Evolutionary conservation across 2,329 filamentous ascomycete genomes (phyloP).

Genomic region (Arthrobotrys megalospora): DNA sequence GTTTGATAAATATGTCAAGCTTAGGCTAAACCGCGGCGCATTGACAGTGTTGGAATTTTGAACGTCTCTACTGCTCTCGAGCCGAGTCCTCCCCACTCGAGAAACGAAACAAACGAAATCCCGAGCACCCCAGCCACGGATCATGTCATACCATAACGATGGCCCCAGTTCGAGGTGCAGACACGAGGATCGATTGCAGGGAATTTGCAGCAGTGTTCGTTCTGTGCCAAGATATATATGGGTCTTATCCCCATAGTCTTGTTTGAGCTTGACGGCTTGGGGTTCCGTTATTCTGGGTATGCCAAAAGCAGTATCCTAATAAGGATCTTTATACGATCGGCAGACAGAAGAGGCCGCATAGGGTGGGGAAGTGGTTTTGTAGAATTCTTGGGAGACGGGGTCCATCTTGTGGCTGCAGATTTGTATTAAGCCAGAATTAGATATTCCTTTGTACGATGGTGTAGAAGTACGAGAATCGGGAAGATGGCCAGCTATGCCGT

Average conservation of each 20-base stretch:
- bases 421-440: slow-evolving; percentile 6
- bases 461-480: background rate
- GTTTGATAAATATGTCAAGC: slow-evolving; percentile 6
- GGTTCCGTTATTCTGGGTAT: slow-evolving; percentile 27
- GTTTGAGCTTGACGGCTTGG: slow-evolving; percentile 40
- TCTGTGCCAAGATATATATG: slow-evolving; percentile 27
- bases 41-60: slow-evolving; percentile 20
- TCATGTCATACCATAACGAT: slow-evolving; percentile 24
- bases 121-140: slow-evolving; percentile 11
- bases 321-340: slow-evolving; percentile 2
- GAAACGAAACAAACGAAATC: slow-evolving; percentile 31
- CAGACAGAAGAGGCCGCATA: background rate
- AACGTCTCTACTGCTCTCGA: background rate
- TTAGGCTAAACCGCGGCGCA: slow-evolving; percentile 28
- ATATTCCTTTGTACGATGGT: background rate
- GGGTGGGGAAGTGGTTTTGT: background rate
- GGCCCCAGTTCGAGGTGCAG: slow-evolving; percentile 9
- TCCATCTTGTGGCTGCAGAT: slow-evolving; percentile 19
- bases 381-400: slow-evolving; percentile 4
- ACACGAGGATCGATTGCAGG: slow-evolving; percentile 25
- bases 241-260: background rate
- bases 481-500: slow-evolving; percentile 1
- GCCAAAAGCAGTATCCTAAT: background rate
- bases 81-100: background rate
- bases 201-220: slow-evolving; percentile 28